phyloP scores from a whole-genome alignment of 2,329 filamentous ascomycete species.

The Penicillium sp. region DNA sequence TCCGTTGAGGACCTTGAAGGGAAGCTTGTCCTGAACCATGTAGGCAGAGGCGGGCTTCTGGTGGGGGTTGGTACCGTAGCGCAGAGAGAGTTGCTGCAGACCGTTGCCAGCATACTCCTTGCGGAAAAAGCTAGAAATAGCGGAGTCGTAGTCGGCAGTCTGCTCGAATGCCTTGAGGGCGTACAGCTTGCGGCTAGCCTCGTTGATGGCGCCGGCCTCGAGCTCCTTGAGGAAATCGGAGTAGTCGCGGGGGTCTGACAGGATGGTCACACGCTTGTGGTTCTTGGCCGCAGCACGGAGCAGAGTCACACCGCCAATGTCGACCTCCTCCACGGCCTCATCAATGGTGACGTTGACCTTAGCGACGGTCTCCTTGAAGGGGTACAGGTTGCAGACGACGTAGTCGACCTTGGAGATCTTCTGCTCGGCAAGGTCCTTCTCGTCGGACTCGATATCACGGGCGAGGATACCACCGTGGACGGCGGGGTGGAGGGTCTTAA shows the following conservation, averaged over 20 bases:
- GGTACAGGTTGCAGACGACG: slow-evolving; percentile 97
- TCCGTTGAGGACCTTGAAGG: slow-evolving; percentile 91
- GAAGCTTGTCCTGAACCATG: slow-evolving; percentile 68
- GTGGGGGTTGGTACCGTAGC: slow-evolving; percentile 96
- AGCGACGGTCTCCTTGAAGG: slow-evolving; percentile 96
- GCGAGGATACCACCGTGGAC: slow-evolving; percentile 84
- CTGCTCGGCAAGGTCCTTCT: slow-evolving; percentile 93
- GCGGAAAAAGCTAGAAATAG: slow-evolving; percentile 96
- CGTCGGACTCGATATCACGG: slow-evolving; percentile 88
- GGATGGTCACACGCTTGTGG: slow-evolving; percentile 89
- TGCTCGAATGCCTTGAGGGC: slow-evolving; percentile 98
- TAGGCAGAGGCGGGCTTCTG: slow-evolving; percentile 94
- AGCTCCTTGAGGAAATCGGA: slow-evolving; percentile 90
- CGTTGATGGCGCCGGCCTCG: slow-evolving; percentile 77
- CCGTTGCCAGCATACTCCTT: slow-evolving; percentile 91
- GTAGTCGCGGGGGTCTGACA: slow-evolving; percentile 92
- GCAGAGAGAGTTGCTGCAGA: slow-evolving; percentile 76
- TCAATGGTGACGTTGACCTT: slow-evolving; percentile 96
- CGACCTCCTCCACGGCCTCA: slow-evolving; percentile 97
- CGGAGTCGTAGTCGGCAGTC: slow-evolving; percentile 92
- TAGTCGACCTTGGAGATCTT: slow-evolving; percentile 95
- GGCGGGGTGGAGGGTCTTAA: slow-evolving; percentile 95
- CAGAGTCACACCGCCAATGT: slow-evolving; percentile 95
- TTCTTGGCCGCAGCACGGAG: slow-evolving; percentile 98
- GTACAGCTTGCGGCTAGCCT: slow-evolving; percentile 80